Conservation (phyloP, 257 asterid genomes). For the Rubia yunnanensis region DNA sequence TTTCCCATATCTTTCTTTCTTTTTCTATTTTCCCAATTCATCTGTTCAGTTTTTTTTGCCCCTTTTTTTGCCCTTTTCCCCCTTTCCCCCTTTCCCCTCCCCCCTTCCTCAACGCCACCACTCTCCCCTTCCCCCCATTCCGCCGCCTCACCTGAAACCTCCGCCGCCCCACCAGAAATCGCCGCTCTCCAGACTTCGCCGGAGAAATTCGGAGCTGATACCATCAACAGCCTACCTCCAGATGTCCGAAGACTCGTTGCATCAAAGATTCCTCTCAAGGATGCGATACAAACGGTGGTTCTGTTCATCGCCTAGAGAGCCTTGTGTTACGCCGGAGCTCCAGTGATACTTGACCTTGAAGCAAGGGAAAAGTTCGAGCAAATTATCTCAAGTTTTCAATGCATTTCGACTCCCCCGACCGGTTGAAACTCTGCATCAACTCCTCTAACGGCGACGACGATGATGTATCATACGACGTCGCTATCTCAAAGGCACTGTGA, state of each 20-base stretch:
- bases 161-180: too few species aligned
- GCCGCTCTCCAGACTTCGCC: not conserved
- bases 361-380: not conserved
- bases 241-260: constrained; percentile 5
- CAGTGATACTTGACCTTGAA: not conserved
- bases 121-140: too few species aligned
- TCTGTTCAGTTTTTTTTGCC: too few species aligned
- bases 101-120: too few species aligned
- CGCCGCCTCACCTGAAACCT: too few species aligned
- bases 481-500: constrained; percentile 4
- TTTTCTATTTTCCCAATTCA: too few species aligned
- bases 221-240: constrained; percentile 7
- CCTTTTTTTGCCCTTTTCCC: too few species aligned
- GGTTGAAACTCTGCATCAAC: not conserved
- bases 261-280: constrained; percentile 10
- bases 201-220: constrained; percentile 5
- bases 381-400: not conserved
- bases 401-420: not conserved
- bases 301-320: constrained; percentile 8
- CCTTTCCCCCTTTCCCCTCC: too few species aligned
- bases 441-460: not conserved
- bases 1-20: too few species aligned
- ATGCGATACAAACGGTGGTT: constrained; percentile 8
- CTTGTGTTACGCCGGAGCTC: not conserved
- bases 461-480: constrained; percentile 1